Evolutionary conservation across 768 basidiomycete species (phyloP).

Genomic region (Lactifluus volemus): DNA sequence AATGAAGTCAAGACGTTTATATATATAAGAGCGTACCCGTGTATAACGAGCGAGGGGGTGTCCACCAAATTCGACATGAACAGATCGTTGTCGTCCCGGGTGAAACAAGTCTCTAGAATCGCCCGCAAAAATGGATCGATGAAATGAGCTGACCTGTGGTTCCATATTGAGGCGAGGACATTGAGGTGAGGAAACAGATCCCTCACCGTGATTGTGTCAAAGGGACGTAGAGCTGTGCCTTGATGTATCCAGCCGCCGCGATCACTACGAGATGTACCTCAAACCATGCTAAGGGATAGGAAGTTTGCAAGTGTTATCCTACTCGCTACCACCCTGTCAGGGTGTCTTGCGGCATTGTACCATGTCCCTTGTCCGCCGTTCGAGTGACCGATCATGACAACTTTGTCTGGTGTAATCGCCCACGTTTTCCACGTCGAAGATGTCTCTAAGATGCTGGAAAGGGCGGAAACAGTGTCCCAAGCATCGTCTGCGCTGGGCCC

Average conservation of each 20-base stretch:
- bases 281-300: neutral
- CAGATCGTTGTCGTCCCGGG: conserved; percentile 82
- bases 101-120: conserved; percentile 65
- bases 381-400: conserved; percentile 81
- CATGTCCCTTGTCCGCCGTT: conserved; percentile 91
- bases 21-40: conserved; percentile 47
- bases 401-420: conserved; percentile 31
- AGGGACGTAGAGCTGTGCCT: conserved; percentile 80
- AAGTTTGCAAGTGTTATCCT: conserved; percentile 18
- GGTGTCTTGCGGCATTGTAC: conserved; percentile 69
- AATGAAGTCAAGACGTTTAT: neutral
- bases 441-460: conserved; percentile 37
- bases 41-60: conserved; percentile 63
- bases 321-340: conserved; percentile 66
- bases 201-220: conserved; percentile 52
- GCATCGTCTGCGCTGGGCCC: conserved; percentile 70
- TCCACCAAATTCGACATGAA: conserved; percentile 71
- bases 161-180: neutral
- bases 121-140: conserved; percentile 66
- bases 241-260: conserved; percentile 77
- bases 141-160: conserved; percentile 56
- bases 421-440: conserved; percentile 34
- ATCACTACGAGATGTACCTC: conserved; percentile 36
- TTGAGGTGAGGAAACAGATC: neutral
- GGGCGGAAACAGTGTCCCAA: conserved; percentile 51